Conservation (phyloP, 2,329 filamentous ascomycete genomes). For the Magnaporthales sp. region DNA sequence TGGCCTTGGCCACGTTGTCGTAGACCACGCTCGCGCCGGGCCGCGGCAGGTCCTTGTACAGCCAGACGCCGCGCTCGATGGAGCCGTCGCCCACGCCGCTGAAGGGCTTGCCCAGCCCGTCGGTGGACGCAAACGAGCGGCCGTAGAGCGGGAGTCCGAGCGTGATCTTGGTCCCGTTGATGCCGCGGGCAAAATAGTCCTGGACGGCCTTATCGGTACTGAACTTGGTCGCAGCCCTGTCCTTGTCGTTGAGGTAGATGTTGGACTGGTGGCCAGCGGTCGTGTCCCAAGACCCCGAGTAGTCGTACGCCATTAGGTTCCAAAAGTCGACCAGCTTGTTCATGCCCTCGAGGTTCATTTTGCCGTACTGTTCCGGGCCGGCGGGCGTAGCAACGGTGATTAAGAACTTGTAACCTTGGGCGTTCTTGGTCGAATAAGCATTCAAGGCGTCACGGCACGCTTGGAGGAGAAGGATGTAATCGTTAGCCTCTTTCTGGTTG, state of each 20-base stretch:
- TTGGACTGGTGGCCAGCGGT: conserved; percentile 60
- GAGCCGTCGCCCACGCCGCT: conserved; percentile 52
- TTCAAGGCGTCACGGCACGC: conserved; percentile 29
- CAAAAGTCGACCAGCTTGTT: conserved; percentile 41
- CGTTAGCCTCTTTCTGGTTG: conserved; percentile 26
- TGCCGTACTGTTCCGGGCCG: conserved; percentile 32
- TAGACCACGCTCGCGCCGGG: conserved; percentile 45
- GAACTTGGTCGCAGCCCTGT: conserved; percentile 55
- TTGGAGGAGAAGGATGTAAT: conserved; percentile 33
- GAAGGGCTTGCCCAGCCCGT: conserved; percentile 56
- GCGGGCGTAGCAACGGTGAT: conserved; percentile 28
- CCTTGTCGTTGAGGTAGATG: conserved; percentile 43
- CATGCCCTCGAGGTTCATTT: conserved; percentile 36
- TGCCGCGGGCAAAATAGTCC: conserved; percentile 51
- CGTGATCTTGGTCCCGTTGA: conserved; percentile 57
- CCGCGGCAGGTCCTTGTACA: conserved; percentile 63
- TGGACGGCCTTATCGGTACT: conserved; percentile 57
- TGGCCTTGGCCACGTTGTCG: conserved; percentile 51
- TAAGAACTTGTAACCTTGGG: conserved; percentile 21
- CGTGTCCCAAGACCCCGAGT: conserved; percentile 56
- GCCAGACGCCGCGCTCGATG: conserved; percentile 56
- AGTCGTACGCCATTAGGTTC: conserved; percentile 63
- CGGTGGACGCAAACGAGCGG: conserved; percentile 61
- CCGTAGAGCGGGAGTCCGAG: conserved; percentile 75
- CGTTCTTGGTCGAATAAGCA: conserved; percentile 17